Evolutionary conservation across 768 basidiomycete genomes (phyloP).

Genomic region (Tricholoma sp.): DNA sequence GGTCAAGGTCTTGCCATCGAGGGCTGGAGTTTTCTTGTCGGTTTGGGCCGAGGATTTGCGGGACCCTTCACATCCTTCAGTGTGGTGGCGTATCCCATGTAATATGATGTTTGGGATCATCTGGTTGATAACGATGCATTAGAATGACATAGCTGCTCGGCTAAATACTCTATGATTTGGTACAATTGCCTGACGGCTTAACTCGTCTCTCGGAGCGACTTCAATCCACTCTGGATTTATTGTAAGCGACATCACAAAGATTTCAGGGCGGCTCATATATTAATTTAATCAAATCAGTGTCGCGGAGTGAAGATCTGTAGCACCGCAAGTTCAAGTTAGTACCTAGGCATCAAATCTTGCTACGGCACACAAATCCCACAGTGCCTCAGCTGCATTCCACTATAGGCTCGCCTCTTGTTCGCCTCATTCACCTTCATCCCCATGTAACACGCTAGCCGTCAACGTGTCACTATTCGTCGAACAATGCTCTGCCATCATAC

Average conservation of each 20-base stretch:
- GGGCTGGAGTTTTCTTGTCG: slow-evolving; percentile 6
- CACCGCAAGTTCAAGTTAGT: too few species aligned
- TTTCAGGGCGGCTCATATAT: neutral
- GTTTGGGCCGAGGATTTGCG: slow-evolving; percentile 2
- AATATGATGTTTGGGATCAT: slow-evolving; percentile 5
- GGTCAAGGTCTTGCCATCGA: too few species aligned
- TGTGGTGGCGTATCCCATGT: neutral
- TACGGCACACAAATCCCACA: neutral
- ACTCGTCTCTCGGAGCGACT: neutral
- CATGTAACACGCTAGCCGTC: neutral
- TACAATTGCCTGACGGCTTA: neutral
- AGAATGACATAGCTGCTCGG: neutral
- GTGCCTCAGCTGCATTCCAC: neutral
- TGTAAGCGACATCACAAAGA: neutral
- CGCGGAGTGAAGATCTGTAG: neutral
- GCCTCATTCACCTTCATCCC: neutral
- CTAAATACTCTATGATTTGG: neutral
- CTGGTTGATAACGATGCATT: neutral
- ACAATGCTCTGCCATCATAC: too few species aligned
- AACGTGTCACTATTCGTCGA: neutral
- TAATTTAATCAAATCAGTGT: neutral
- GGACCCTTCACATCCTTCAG: slow-evolving; percentile 10
- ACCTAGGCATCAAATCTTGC: too few species aligned
- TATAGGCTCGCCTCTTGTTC: neutral
- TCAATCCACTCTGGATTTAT: neutral